phyloP scores from a whole-genome alignment of 2,329 filamentous ascomycete species.

The Catunica adiposa region DNA sequence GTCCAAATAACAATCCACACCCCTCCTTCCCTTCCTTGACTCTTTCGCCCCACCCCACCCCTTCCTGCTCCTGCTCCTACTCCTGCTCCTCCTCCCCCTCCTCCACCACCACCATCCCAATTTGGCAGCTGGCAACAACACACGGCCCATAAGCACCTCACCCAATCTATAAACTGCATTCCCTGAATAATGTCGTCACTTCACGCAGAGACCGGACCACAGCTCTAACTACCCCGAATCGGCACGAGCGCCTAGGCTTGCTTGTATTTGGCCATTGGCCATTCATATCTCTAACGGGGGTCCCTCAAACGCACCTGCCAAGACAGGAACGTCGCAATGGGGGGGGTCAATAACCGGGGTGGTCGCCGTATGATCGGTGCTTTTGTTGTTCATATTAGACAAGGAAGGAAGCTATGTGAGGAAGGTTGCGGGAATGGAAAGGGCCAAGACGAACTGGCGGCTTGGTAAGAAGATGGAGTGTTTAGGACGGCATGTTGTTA shows the following conservation, averaged over 20 bases:
- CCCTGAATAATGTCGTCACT: too few species aligned
- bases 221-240: too few species aligned
- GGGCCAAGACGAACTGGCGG: neutral
- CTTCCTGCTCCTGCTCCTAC: too few species aligned
- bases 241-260: too few species aligned
- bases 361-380: neutral
- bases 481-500: neutral
- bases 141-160: neutral
- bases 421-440: neutral
- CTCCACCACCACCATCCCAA: neutral
- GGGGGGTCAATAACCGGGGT: neutral
- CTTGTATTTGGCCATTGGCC: too few species aligned
- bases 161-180: too few species aligned
- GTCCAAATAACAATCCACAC: too few species aligned
- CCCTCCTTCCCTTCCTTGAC: too few species aligned
- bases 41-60: too few species aligned
- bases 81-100: too few species aligned
- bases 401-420: too few species aligned
- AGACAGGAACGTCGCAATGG: slow-evolving; percentile 19
- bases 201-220: too few species aligned
- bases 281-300: neutral
- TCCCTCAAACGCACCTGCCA: slow-evolving; percentile 4
- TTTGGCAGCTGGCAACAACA: neutral
- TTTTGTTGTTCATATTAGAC: neutral
- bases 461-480: neutral